phyloP scores from a whole-genome alignment of 208 protist species.

The Trypanosoma avium region DNA sequence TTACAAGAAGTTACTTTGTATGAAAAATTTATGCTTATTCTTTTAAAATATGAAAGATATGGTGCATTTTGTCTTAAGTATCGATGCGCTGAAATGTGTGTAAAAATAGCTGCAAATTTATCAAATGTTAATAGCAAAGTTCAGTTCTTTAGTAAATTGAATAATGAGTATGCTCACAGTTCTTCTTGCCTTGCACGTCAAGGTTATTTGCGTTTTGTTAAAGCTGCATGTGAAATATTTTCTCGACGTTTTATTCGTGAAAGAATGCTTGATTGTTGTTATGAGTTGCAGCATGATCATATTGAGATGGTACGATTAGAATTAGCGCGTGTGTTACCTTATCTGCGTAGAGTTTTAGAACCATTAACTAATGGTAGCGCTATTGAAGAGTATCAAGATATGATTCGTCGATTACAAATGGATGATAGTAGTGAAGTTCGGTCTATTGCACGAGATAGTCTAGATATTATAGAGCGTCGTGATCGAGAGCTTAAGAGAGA shows the following conservation, averaged over 20 bases:
- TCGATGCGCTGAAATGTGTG: conserved; percentile 55
- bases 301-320: conserved; percentile 72
- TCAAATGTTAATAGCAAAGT: conserved; percentile 53
- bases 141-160: conserved; percentile 79
- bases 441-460: conserved; percentile 33
- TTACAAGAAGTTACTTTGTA: conserved; percentile 54
- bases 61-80: conserved; percentile 64
- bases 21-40: conserved; percentile 66
- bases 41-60: conserved; percentile 68
- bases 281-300: conserved; percentile 79
- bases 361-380: conserved; percentile 32
- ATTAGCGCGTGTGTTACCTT: conserved; percentile 49
- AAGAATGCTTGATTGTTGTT: conserved; percentile 71
- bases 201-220: conserved; percentile 66
- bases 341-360: conserved; percentile 50
- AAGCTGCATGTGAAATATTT: conserved; percentile 54
- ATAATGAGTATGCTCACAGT: conserved; percentile 80
- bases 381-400: conserved; percentile 73
- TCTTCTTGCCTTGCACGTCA: conserved; percentile 67
- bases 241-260: conserved; percentile 83
- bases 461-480: conserved; percentile 31
- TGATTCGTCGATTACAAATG: conserved; percentile 72
- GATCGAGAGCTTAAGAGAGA: conserved; percentile 34
- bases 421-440: conserved; percentile 72
- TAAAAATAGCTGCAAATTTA: conserved; percentile 44